phyloP scores from a whole-genome alignment of 305 asterid species.

The Rubia peregrina region DNA sequence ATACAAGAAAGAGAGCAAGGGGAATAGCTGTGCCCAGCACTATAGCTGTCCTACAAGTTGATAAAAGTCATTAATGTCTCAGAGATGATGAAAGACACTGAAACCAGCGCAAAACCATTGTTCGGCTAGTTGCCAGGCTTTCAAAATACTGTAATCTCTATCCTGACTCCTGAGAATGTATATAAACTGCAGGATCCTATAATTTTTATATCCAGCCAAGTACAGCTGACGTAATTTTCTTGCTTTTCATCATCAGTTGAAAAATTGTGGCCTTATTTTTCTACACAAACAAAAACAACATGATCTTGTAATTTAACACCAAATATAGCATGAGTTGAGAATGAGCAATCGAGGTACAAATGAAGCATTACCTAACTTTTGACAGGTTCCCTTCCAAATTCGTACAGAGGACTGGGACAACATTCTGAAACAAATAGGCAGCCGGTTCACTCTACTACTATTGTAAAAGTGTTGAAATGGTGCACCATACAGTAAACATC shows the following conservation, averaged over 20 bases:
- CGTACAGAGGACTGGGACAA: conserved; percentile 90
- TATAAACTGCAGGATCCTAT: background rate
- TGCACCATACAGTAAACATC: background rate
- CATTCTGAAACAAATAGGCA: conserved; percentile 53
- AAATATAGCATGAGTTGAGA: background rate
- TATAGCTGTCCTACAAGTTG: conserved; percentile 62
- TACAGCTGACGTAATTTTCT: background rate
- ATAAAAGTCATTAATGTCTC: conserved; percentile 3
- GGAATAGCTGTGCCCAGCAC: conserved; percentile 84
- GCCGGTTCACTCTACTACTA: conserved; percentile 1
- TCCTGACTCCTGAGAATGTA: background rate
- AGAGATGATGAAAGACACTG: too few relatives aligned
- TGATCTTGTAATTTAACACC: background rate
- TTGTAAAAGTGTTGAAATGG: background rate
- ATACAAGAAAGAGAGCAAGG: conserved; percentile 69
- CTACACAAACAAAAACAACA: background rate
- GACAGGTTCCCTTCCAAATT: conserved; percentile 89
- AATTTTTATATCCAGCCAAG: background rate
- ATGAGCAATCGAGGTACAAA: conserved; percentile 1
- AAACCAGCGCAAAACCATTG: too few relatives aligned
- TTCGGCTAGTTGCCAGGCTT: background rate
- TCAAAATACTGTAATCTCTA: background rate
- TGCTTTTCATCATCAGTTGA: background rate
- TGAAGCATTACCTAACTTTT: conserved; percentile 65
- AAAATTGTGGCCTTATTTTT: background rate